Base-by-base conservation (phyloP, 371 early-diverging fungal species). In the Enteropsectra breve region DNA sequence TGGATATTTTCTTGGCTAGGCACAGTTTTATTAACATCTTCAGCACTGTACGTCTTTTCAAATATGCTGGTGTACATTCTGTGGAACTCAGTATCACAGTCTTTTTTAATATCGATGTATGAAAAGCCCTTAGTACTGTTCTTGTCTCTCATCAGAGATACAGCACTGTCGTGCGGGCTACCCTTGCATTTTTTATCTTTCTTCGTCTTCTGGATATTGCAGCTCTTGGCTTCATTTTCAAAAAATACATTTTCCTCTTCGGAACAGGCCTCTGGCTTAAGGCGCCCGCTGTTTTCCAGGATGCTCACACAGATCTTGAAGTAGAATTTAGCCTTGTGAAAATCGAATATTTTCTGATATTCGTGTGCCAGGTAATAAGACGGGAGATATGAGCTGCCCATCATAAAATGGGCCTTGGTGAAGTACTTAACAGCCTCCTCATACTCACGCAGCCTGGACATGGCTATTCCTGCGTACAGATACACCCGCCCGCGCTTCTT, bases 361-460 rank as follows among this genome's bases (percentile, higher is more conserved):
- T 75, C 76, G 38, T 26, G 58, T 15, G 72, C 68, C 29, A 75
- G 43, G 52, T 65, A 58, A 66, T 50, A 64, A 13, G 50, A 36
- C 4, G 72, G 48, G n/a, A 69, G 45, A 15, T 54, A 56, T 2
- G 69, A 68, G 13, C 55, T 50, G 6, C 26, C 37, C 56, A 66
- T 67, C 21, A 53, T 58, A 28, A 43, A 36, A 37, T 75, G 15
- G 0, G 73, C 65, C n/a, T 47, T 68, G 29, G 53, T 60, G 49
- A 69, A 46, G 54, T 53, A 48, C 11, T 33, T 11, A 26, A 75
- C 15, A 36, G 68, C 65, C n/a, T 40, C 54, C 21, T 72, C 69
- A 21, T 40, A 56, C 63, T 75, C 73, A 29, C 46, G 57, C 18
- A 71, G 54, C 32, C 32, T 50, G 29, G 69, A 68, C 32, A 64